These are phyloP conservation scores for Gracilariopsis chorda DNA, from an alignment of 23 red algal species.

Conservation along the genomic window DNA sequence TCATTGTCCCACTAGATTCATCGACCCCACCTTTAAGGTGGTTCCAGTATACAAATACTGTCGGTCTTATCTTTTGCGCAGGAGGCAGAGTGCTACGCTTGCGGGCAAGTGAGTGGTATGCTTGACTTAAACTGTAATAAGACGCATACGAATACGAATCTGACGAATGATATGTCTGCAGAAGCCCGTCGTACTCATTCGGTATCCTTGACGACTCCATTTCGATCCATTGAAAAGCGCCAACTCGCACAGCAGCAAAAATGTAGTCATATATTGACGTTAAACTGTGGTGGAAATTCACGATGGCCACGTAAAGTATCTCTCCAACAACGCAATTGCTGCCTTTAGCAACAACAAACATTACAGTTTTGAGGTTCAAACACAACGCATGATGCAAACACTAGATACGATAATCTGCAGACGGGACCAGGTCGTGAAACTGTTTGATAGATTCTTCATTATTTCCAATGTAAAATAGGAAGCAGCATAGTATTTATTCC, in stretches of 20 bases:
- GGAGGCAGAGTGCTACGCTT: neutral
- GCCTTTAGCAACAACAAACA: neutral
- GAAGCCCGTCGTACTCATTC: neutral
- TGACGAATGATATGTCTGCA: neutral
- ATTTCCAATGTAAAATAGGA: no score
- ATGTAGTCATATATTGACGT: neutral
- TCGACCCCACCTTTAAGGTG: conserved; percentile 6
- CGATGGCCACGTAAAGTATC: neutral
- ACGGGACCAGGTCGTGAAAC: neutral
- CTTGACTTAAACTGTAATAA: neutral
- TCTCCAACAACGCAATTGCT: neutral
- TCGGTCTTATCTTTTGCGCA: neutral
- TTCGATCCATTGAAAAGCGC: neutral
- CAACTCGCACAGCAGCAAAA: neutral
- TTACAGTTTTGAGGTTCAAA: neutral
- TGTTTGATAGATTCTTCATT: neutral
- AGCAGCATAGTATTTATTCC: no score
- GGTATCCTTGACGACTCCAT: neutral
- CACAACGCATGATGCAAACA: neutral
- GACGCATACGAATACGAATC: neutral
- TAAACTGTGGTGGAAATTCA: neutral
- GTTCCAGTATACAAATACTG: conserved; percentile 1
- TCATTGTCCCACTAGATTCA: neutral
- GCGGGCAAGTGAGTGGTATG: neutral
- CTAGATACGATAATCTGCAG: neutral